These are phyloP conservation scores for Trypanosoma melophagium DNA, from an alignment of 208 protist species.

Conservation along the genomic window DNA sequence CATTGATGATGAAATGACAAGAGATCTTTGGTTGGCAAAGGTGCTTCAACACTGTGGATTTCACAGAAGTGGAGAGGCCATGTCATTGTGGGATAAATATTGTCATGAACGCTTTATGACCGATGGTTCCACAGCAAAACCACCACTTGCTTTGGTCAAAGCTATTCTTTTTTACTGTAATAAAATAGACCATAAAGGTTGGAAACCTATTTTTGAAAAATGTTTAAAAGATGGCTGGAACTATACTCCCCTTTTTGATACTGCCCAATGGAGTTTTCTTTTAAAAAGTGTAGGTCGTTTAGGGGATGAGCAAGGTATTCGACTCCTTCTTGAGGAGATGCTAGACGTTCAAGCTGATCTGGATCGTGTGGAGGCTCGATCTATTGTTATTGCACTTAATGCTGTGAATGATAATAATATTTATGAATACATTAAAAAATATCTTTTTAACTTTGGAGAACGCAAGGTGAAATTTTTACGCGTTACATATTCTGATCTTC, in stretches of 20 bases:
- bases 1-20: slow-evolving; percentile 62
- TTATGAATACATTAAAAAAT: slow-evolving; percentile 88
- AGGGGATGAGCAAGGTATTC: slow-evolving; percentile 74
- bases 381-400: slow-evolving; percentile 81
- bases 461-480: slow-evolving; percentile 86
- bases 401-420: slow-evolving; percentile 62
- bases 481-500: slow-evolving; percentile 78
- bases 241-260: slow-evolving; percentile 79
- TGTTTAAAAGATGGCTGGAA: slow-evolving; percentile 86
- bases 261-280: slow-evolving; percentile 81
- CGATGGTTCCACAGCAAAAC: slow-evolving; percentile 31
- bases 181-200: slow-evolving; percentile 62
- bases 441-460: slow-evolving; percentile 86
- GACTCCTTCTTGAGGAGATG: slow-evolving; percentile 83
- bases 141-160: slow-evolving; percentile 73
- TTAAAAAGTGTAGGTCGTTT: slow-evolving; percentile 79
- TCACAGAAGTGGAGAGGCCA: slow-evolving; percentile 59
- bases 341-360: slow-evolving; percentile 84
- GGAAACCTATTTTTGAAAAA: slow-evolving; percentile 72
- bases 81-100: slow-evolving; percentile 71
- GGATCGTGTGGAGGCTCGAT: slow-evolving; percentile 77
- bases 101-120: slow-evolving; percentile 64
- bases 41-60: slow-evolving; percentile 87
- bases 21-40: slow-evolving; percentile 84
- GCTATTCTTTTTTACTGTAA: slow-evolving; percentile 80